These are phyloP conservation scores for Cladobotryum protrusum DNA, from an alignment of 2,329 filamentous ascomycete genomes.

Conservation along the genomic window DNA sequence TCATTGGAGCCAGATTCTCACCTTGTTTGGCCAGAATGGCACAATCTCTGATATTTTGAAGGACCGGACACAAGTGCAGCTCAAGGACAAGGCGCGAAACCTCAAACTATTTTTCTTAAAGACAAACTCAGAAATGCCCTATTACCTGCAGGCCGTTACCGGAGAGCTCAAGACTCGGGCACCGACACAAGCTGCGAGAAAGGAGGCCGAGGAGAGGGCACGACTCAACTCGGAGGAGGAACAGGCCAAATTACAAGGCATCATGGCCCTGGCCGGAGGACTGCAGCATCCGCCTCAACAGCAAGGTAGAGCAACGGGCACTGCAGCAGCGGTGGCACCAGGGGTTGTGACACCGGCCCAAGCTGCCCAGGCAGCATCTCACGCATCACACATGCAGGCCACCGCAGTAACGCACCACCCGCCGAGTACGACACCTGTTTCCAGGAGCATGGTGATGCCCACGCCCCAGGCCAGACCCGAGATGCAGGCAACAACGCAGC, in stretches of 20 bases:
- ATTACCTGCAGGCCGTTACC: conserved; percentile 80
- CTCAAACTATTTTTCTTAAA: conserved; percentile 89
- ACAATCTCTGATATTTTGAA: conserved; percentile 77
- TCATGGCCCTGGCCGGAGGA: conserved; percentile 49
- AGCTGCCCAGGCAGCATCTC: conserved; percentile 21
- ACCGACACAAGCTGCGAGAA: conserved; percentile 64
- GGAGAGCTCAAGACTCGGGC: conserved; percentile 83
- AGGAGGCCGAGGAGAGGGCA: conserved; percentile 60
- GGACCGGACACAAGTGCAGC: conserved; percentile 82
- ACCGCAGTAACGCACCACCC: conserved; percentile 10
- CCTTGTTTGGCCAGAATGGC: conserved; percentile 73
- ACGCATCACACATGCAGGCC: conserved; percentile 14
- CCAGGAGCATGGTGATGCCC: conserved; percentile 8
- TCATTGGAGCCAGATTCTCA: conserved; percentile 88
- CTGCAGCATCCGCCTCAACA: conserved; percentile 36
- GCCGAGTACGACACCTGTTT: conserved; percentile 8
- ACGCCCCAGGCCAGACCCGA: conserved; percentile 20
- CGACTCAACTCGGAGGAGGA: conserved; percentile 54
- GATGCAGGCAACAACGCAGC: conserved; percentile 25
- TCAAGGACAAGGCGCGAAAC: conserved; percentile 89
- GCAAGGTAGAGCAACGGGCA: conserved; percentile 20
- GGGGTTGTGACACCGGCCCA: conserved; percentile 30
- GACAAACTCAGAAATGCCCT: conserved; percentile 83
- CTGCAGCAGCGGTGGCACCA: conserved; percentile 19
- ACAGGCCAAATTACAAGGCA: conserved; percentile 53